These are phyloP conservation scores for Spongospora subterranea DNA, from an alignment of 208 protist species.

Conservation along the genomic window DNA sequence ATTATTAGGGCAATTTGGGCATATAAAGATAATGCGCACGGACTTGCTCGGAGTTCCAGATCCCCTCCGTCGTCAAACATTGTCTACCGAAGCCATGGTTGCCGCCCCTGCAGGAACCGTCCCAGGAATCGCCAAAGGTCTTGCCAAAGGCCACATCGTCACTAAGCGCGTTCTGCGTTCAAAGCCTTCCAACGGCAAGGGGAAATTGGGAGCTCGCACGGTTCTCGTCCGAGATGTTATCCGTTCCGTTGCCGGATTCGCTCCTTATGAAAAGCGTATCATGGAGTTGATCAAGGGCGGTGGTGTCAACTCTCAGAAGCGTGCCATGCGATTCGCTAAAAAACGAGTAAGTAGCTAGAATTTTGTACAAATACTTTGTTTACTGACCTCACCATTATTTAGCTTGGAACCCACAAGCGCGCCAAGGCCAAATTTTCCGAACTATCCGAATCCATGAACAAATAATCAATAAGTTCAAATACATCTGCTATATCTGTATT, in stretches of 20 bases:
- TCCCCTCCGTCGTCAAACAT: no score
- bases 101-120: constrained; percentile 14
- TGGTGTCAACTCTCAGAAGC: constrained; percentile 80
- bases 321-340: constrained; percentile 84
- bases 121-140: constrained; percentile 67
- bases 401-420: constrained; percentile 49
- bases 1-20: no score
- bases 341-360: constrained; percentile 78
- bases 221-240: constrained; percentile 79
- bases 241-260: constrained; percentile 81
- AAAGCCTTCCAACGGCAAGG: constrained; percentile 66
- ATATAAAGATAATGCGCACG: no score
- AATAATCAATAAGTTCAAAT: not conserved
- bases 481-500: not conserved
- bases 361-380: constrained; percentile 57
- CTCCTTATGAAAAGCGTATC: constrained; percentile 84
- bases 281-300: constrained; percentile 80
- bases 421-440: constrained; percentile 56
- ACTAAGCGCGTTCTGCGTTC: constrained; percentile 67
- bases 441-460: constrained; percentile 45
- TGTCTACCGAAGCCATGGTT: no score
- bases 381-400: not conserved
- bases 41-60: no score
- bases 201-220: constrained; percentile 66
- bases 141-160: constrained; percentile 75